phyloP scores from a whole-genome alignment of 176 grass and related monocot genomes.

The Eleusine indica region DNA sequence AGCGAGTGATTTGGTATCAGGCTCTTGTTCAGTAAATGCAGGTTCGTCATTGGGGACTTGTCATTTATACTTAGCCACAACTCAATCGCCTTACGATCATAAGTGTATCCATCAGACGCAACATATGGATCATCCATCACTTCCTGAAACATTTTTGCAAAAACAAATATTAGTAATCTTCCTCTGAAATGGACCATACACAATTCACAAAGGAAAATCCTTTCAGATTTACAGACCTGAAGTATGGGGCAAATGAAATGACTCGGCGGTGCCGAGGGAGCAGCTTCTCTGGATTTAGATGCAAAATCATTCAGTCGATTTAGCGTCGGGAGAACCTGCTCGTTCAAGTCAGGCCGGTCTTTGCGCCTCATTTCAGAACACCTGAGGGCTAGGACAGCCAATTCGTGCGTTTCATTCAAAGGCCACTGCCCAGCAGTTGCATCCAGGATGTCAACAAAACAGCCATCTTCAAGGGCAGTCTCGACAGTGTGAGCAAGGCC shows the following conservation, averaged over 20 bases:
- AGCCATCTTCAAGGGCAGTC: slow-evolving; percentile 53
- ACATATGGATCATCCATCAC: slow-evolving; percentile 75
- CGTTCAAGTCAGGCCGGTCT: slow-evolving; percentile 63
- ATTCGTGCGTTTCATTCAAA: slow-evolving; percentile 45
- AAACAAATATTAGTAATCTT: neutral
- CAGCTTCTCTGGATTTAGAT: slow-evolving; percentile 22
- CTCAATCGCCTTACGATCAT: slow-evolving; percentile 76
- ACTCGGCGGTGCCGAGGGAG: slow-evolving; percentile 41
- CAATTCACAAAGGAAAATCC: neutral
- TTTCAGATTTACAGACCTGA: slow-evolving; percentile 48
- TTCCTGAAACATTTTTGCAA: slow-evolving; percentile 41
- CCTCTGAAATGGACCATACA: neutral
- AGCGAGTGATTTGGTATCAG: slow-evolving; percentile 82
- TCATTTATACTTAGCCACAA: slow-evolving; percentile 71
- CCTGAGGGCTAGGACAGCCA: slow-evolving; percentile 60
- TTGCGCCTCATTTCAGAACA: slow-evolving; percentile 73
- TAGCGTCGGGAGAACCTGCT: slow-evolving; percentile 54
- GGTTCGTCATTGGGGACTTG: slow-evolving; percentile 82
- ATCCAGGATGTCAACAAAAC: slow-evolving; percentile 62
- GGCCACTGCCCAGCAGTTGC: slow-evolving; percentile 71
- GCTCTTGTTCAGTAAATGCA: slow-evolving; percentile 56
- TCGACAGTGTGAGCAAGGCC: slow-evolving; percentile 63
- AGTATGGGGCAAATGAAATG: slow-evolving; percentile 92
- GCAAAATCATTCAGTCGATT: slow-evolving; percentile 63
- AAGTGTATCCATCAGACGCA: slow-evolving; percentile 84